Evolutionary conservation across 768 basidiomycete species (phyloP).

Genomic region (Naganishia vaughanmartiniae): DNA sequence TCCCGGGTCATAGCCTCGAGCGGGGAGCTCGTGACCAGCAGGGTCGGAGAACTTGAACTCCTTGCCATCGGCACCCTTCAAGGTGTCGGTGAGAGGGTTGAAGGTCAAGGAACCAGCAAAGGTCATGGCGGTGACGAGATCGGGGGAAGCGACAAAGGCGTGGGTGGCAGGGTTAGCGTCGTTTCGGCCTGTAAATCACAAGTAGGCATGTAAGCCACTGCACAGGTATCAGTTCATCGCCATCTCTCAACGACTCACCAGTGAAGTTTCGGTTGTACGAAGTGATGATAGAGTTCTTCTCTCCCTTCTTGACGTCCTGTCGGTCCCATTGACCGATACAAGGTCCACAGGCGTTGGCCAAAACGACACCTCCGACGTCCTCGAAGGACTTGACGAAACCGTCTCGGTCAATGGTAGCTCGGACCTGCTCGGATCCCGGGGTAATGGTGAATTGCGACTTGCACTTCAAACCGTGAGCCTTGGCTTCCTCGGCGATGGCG

Average conservation of each 20-base stretch:
- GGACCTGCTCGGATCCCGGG: slow-evolving; percentile 95
- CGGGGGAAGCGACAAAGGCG: slow-evolving; percentile 54
- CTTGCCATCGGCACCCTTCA: slow-evolving; percentile 87
- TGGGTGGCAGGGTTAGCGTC: slow-evolving; percentile 99
- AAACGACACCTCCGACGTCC: slow-evolving; percentile 80
- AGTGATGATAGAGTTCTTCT: slow-evolving; percentile 95
- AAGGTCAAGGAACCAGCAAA: slow-evolving; percentile 92
- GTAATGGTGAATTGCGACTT: slow-evolving; percentile 98
- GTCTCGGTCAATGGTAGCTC: slow-evolving; percentile 95
- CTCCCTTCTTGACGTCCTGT: slow-evolving; percentile 93
- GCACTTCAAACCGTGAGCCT: slow-evolving; percentile 76
- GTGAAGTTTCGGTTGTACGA: slow-evolving; percentile 99
- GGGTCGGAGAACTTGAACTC: slow-evolving; percentile 96
- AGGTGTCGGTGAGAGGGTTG: slow-evolving; percentile 90
- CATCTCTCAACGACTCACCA: slow-evolving; percentile 45
- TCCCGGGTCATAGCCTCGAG: slow-evolving; percentile 92
- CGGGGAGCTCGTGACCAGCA: slow-evolving; percentile 85
- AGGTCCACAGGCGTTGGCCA: slow-evolving; percentile 98
- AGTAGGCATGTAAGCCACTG: too few relatives aligned
- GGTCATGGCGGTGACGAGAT: slow-evolving; percentile 89
- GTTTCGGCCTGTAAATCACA: slow-evolving; percentile 63
- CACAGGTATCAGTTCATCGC: too few relatives aligned
- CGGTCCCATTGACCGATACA: slow-evolving; percentile 99
- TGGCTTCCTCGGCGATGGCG: slow-evolving; percentile 84
- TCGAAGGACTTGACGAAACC: slow-evolving; percentile 88